Conservation (phyloP, 441 rosid species). For the Gossypium gossypioides region DNA sequence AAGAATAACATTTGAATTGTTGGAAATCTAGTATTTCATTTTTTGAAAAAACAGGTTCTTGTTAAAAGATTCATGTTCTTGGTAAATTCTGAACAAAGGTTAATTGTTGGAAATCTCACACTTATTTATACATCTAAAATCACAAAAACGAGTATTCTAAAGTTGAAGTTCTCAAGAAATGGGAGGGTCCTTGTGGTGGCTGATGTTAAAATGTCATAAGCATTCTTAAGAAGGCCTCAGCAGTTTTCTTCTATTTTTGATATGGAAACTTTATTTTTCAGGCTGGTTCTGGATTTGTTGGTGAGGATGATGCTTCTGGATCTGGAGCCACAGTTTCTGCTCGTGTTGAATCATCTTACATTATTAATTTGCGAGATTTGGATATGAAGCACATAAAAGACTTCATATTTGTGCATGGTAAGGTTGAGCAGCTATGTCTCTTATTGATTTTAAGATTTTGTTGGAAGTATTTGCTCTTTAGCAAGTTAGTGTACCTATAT, state of each 20-base stretch:
- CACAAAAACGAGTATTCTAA: background rate
- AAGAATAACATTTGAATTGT: background rate
- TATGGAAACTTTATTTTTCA: slow-evolving; percentile 24
- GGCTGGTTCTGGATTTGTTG: slow-evolving; percentile 84
- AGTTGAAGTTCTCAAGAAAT: background rate
- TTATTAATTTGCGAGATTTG: slow-evolving; percentile 74
- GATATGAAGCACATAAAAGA: slow-evolving; percentile 90
- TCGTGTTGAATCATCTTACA: slow-evolving; percentile 76
- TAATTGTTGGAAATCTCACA: background rate
- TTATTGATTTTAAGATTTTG: slow-evolving; percentile 4
- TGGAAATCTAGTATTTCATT: background rate
- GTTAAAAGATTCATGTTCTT: background rate
- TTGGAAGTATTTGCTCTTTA: background rate
- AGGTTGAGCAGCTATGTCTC: slow-evolving; percentile 24
- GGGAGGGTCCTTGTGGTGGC: background rate
- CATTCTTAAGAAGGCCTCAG: background rate
- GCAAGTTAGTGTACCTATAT: background rate
- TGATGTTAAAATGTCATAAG: background rate
- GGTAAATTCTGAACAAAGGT: background rate
- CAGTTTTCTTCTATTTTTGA: slow-evolving; percentile 1
- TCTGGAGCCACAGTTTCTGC: slow-evolving; percentile 65
- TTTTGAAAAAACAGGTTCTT: background rate
- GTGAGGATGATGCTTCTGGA: slow-evolving; percentile 71
- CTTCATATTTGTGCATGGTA: slow-evolving; percentile 88
- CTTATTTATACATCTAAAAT: background rate